These are phyloP conservation scores for Forsythia viridissima DNA, from an alignment of 257 asterid genomes.

Conservation along the genomic window DNA sequence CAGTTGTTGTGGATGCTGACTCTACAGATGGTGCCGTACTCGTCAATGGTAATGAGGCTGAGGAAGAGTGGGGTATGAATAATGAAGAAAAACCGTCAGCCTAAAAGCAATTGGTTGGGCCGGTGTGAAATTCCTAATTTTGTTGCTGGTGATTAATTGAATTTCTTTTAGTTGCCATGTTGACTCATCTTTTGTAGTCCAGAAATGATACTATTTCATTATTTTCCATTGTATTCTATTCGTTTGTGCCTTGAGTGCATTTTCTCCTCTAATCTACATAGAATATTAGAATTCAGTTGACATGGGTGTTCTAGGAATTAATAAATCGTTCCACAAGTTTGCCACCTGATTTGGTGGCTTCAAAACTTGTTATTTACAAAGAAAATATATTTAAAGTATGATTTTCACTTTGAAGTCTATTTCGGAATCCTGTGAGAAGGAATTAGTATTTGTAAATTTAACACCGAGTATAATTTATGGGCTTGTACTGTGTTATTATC, in stretches of 20 bases:
- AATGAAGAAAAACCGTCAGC: slow-evolving; percentile 81
- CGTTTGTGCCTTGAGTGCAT: slow-evolving; percentile 23
- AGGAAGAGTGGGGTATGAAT: slow-evolving; percentile 94
- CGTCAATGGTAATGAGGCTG: slow-evolving; percentile 75
- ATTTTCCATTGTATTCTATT: slow-evolving; percentile 16
- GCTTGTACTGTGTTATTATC: neutral
- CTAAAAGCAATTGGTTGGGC: slow-evolving; percentile 81
- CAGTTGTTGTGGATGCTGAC: slow-evolving; percentile 76
- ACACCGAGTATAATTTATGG: neutral
- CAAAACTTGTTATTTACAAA: neutral
- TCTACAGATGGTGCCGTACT: slow-evolving; percentile 79
- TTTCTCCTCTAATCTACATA: slow-evolving; percentile 22
- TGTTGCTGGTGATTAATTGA: slow-evolving; percentile 74
- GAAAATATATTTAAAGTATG: neutral
- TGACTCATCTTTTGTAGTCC: slow-evolving; percentile 30
- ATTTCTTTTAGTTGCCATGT: slow-evolving; percentile 49
- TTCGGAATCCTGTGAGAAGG: neutral
- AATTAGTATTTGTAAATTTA: neutral
- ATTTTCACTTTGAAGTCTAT: neutral
- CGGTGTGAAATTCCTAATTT: slow-evolving; percentile 67
- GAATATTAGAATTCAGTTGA: slow-evolving; percentile 24
- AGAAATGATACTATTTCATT: slow-evolving; percentile 12
- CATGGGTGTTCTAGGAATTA: slow-evolving; percentile 15
- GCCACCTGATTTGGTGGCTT: neutral
- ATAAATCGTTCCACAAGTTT: neutral